Base-by-base conservation (phyloP, 2,329 filamentous ascomycete genomes). In the Penicillium sp. region DNA sequence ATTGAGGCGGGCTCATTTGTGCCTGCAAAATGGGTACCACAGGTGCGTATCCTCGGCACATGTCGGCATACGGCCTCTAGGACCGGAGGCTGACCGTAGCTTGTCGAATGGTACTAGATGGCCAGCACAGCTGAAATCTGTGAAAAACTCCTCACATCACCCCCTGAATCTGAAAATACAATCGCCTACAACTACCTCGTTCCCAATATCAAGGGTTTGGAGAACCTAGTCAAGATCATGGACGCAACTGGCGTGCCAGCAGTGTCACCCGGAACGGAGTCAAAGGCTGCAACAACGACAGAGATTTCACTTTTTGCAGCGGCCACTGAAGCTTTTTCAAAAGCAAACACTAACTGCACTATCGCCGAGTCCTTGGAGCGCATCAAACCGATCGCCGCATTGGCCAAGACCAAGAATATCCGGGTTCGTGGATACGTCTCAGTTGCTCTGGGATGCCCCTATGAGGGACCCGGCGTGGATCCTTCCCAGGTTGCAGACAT, bases 121-220 rank as follows among this genome's bases (percentile, higher is more conserved):
- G 82, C 80, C 12, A 83, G 81, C 51, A 84, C 82, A 7, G 75
- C 80, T 39, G 75, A 82, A 49, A 82, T 85, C 20, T 76, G 84
- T 28, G 72, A 81, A 47, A 71, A 77, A 41, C 67, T 83, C 28
- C 69, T 83, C 46, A 64, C 71, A 44, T 67, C 68, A 6, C 75
- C 79, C 6, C 80, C 80, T 2, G 60, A 69, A 45, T 75, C 80
- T 3, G 62, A 74, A 12, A 64, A 74, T 44, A 72, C 76, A 3
- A 78, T 85, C 44, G 80, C 79, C 42, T 86, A 84, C 66, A 83
- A 85, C 67, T 86, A 81, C 71, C 79, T 86, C 4, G 76, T 84
- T 1, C 82, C 82, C 1, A 86, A 86, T 54, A 75, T 77, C 58
- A 80, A 77, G 67, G 82, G 82, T 12, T 67, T 85, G 2, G 79